These are phyloP conservation scores for Cryptococcus wingfieldii DNA, from an alignment of 1,284 basidiomycete genomes.

Conservation along the genomic window DNA sequence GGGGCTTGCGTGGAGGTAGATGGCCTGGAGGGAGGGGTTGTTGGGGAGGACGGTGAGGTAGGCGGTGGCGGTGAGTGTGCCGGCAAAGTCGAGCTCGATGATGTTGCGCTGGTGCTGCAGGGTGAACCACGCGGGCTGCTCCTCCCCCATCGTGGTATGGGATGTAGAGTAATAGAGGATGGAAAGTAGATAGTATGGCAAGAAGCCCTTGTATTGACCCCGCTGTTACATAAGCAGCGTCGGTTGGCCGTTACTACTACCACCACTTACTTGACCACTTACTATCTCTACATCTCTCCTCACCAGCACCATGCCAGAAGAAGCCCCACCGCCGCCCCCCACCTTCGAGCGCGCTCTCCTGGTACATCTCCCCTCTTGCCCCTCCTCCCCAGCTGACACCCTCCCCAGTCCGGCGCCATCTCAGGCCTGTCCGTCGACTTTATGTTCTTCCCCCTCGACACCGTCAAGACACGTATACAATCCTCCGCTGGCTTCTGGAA, in stretches of 20 bases:
- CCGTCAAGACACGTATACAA: slow-evolving; percentile 91
- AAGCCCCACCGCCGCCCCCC: slow-evolving; percentile 24
- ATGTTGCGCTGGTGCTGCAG: slow-evolving; percentile 43
- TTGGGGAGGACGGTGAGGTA: slow-evolving; percentile 44
- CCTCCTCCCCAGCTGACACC: background rate
- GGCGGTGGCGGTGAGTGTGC: slow-evolving; percentile 38
- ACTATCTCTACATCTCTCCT: no score
- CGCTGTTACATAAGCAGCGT: background rate
- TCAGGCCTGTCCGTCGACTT: slow-evolving; percentile 90
- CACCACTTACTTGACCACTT: no score
- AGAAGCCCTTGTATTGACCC: no score
- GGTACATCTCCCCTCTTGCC: slow-evolving; percentile 18
- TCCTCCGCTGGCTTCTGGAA: slow-evolving; percentile 77
- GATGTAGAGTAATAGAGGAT: no score
- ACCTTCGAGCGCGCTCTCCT: slow-evolving; percentile 36
- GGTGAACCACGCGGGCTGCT: slow-evolving; percentile 12
- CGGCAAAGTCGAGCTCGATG: slow-evolving; percentile 45
- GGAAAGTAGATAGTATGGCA: no score
- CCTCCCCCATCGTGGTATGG: slow-evolving; percentile 16
- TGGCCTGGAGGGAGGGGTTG: slow-evolving; percentile 36
- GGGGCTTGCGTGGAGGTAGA: slow-evolving; percentile 45
- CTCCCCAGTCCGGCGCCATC: slow-evolving; percentile 68
- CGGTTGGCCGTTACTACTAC: background rate
- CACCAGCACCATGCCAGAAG: background rate
- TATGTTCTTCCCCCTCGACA: slow-evolving; percentile 94